These are phyloP conservation scores for Bruguiera parviflora DNA, from an alignment of 345 rosid species.

Conservation along the genomic window DNA sequence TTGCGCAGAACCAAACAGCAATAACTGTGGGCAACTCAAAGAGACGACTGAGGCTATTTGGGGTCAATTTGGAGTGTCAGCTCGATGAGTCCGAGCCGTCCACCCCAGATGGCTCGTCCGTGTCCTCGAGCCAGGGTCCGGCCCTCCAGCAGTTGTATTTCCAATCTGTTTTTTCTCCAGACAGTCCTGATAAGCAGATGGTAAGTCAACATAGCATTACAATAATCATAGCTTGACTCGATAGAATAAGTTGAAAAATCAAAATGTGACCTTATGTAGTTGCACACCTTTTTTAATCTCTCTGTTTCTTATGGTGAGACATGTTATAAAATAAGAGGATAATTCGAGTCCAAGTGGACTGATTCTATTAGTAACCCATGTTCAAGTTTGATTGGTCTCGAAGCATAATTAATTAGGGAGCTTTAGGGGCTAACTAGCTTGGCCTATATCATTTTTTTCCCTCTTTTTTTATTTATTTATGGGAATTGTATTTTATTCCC, in stretches of 20 bases:
- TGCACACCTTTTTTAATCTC: slow-evolving; percentile 3
- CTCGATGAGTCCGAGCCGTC: slow-evolving; percentile 54
- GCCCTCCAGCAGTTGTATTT: slow-evolving; percentile 28
- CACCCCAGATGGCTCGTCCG: slow-evolving; percentile 54
- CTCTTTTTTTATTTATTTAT: too few relatives aligned
- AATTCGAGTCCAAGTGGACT: slow-evolving; percentile 5
- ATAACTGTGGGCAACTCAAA: slow-evolving; percentile 46
- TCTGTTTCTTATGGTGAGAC: slow-evolving; percentile 39
- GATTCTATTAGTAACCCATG: slow-evolving; percentile 24
- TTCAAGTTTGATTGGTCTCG: slow-evolving; percentile 15
- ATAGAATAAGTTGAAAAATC: too few relatives aligned
- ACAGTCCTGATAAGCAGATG: slow-evolving; percentile 29
- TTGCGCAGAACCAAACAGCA: slow-evolving; percentile 33
- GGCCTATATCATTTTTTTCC: too few relatives aligned
- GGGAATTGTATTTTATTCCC: too few relatives aligned
- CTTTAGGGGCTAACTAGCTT: too few relatives aligned
- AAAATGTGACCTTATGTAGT: too few relatives aligned
- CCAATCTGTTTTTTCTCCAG: slow-evolving; percentile 30
- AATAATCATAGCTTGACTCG: not conserved
- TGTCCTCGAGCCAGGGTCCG: slow-evolving; percentile 33
- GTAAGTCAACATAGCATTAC: slow-evolving; percentile 28
- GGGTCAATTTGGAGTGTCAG: slow-evolving; percentile 88
- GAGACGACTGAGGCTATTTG: slow-evolving; percentile 68
- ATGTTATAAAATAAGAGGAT: slow-evolving; percentile 11
- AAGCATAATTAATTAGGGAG: not conserved